phyloP scores from a whole-genome alignment of 2,329 filamentous ascomycete genomes.

The Endoconidiophora polonica region DNA sequence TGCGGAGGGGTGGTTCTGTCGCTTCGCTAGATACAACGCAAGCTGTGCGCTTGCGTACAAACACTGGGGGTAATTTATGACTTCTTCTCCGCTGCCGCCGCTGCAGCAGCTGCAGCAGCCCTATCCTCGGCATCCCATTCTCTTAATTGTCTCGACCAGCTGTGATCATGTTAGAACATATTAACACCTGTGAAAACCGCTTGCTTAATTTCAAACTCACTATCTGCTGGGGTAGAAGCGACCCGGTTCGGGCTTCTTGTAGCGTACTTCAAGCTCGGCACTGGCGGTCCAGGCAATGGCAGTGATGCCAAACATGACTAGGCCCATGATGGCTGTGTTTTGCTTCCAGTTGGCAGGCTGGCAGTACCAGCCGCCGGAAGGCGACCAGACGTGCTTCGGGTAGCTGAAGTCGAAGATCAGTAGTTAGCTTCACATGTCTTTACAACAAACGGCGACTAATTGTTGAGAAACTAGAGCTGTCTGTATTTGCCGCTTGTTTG shows the following conservation, averaged over 20 bases:
- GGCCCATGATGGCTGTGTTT: constrained; percentile 68
- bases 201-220: constrained; percentile 33
- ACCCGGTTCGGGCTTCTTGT: constrained; percentile 58
- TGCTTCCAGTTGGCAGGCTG: constrained; percentile 88
- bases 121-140: constrained; percentile 29
- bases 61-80: not conserved
- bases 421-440: constrained; percentile 7
- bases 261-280: constrained; percentile 55
- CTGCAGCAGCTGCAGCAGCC: constrained; percentile 20
- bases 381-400: constrained; percentile 99
- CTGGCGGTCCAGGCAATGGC: constrained; percentile 55
- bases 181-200: not conserved
- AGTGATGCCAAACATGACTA: constrained; percentile 50
- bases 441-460: not conserved
- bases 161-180: constrained; percentile 14
- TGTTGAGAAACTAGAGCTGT: not conserved
- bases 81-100: constrained; percentile 16
- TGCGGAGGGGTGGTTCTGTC: too few species aligned
- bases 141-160: constrained; percentile 30
- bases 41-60: too few species aligned
- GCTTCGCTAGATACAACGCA: too few species aligned
- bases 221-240: constrained; percentile 73
- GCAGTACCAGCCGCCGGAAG: constrained; percentile 90
- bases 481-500: not conserved
- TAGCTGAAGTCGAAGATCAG: constrained; percentile 40